These are phyloP conservation scores for Nakaseomyces uthaithaninus DNA, from an alignment of 1,139 yeast species.

Conservation along the genomic window DNA sequence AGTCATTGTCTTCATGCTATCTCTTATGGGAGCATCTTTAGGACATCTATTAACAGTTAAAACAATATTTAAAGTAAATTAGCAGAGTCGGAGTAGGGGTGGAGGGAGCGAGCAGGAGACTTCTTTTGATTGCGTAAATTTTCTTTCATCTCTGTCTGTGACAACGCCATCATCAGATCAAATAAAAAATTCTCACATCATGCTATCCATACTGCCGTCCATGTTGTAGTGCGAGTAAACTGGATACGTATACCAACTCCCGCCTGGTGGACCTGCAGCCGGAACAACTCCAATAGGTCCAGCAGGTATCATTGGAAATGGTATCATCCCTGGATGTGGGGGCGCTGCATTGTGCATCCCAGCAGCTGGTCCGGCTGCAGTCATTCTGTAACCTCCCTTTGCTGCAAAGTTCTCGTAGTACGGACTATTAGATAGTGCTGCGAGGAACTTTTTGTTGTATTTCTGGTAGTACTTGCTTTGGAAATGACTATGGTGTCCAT, in stretches of 20 bases:
- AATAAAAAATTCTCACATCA: not conserved
- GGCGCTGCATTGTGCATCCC: not conserved
- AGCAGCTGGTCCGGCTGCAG: not conserved
- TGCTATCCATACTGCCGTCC: not conserved
- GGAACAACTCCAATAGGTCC: not conserved
- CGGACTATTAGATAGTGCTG: slow-evolving; percentile 12
- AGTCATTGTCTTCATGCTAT: no score
- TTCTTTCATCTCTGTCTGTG: no score
- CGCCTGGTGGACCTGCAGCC: slow-evolving; percentile 1
- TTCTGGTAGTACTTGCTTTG: slow-evolving; percentile 1
- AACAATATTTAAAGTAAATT: no score
- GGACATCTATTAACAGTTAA: no score
- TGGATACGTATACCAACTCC: slow-evolving; percentile 3
- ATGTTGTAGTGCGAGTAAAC: slow-evolving; percentile 1
- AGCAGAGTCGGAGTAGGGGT: no score
- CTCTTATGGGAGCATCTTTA: no score
- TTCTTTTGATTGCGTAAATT: no score
- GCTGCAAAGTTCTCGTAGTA: slow-evolving; percentile 9
- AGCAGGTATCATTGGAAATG: not conserved
- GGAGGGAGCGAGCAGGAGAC: no score
- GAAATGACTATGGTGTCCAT: not conserved
- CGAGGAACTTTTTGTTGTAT: slow-evolving; percentile 15
- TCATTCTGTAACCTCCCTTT: not conserved
- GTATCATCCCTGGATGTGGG: not conserved
- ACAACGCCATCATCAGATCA: no score